Conservation (phyloP, 768 basidiomycete genomes). For the Hemileccinum rubropunctum region DNA sequence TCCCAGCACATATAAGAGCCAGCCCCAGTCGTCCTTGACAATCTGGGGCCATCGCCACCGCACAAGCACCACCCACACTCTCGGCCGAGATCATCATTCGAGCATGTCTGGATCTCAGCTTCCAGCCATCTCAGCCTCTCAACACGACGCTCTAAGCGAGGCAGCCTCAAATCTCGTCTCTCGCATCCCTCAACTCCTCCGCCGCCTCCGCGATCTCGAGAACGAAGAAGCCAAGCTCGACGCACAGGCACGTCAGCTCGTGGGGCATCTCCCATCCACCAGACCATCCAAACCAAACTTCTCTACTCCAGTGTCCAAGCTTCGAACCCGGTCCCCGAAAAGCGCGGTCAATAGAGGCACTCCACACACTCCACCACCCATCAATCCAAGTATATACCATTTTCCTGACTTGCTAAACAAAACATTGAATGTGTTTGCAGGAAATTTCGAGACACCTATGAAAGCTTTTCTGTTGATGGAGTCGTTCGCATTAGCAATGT, state of each 20-base stretch:
- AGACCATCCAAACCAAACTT: background rate
- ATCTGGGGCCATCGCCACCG: background rate
- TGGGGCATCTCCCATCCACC: conserved; percentile 1
- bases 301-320: conserved; percentile 3
- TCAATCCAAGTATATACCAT: conserved; percentile 9
- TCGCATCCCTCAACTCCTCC: conserved; percentile 19
- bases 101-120: conserved; percentile 9
- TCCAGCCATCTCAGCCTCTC: background rate
- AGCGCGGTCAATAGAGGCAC: background rate
- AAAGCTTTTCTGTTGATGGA: conserved; percentile 19
- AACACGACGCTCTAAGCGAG: conserved; percentile 7
- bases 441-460: conserved; percentile 17
- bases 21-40: background rate
- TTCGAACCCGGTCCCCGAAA: background rate
- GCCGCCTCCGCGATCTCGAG: conserved; percentile 20
- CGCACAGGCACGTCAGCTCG: conserved; percentile 11
- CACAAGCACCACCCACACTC: background rate
- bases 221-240: conserved; percentile 21
- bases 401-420: background rate
- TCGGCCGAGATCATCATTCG: background rate
- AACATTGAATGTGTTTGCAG: conserved; percentile 4
- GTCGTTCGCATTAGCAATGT: conserved; percentile 19
- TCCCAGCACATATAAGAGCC: conserved; percentile 11
- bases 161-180: conserved; percentile 9
- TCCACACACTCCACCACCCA: conserved; percentile 4